These are phyloP conservation scores for Buddleja alternifolia DNA, from an alignment of 257 asterid species.

Conservation along the genomic window DNA sequence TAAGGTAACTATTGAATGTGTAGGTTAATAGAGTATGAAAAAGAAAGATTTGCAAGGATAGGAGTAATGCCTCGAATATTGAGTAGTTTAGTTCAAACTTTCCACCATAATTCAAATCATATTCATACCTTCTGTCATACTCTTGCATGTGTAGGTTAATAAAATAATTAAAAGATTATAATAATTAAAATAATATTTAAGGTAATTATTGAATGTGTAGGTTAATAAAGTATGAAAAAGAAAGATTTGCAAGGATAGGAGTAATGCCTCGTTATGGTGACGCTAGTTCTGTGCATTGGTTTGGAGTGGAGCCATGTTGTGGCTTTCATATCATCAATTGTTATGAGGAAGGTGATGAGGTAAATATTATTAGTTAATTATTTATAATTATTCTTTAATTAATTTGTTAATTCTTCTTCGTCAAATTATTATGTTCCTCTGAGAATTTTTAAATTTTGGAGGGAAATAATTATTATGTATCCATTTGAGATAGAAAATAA, in stretches of 20 bases:
- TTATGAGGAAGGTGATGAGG: conserved; percentile 55
- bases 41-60: conserved; percentile 26
- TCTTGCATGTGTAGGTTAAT: too few species aligned
- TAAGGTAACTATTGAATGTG: neutral
- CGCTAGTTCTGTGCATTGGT: conserved; percentile 52
- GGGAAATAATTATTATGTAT: too few species aligned
- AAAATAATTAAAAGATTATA: too few species aligned
- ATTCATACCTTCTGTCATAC: too few species aligned
- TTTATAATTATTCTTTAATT: too few species aligned
- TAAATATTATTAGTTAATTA: neutral
- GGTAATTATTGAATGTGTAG: neutral
- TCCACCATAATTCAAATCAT: too few species aligned
- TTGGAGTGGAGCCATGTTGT: conserved; percentile 46
- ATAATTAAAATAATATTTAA: too few species aligned
- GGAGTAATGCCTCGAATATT: conserved; percentile 50
- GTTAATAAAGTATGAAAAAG: conserved; percentile 26
- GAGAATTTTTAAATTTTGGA: too few species aligned
- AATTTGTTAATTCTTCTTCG: too few species aligned
- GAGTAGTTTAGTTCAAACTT: too few species aligned
- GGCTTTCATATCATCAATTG: conserved; percentile 53
- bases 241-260: conserved; percentile 37
- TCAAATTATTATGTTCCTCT: too few species aligned
- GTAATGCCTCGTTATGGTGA: conserved; percentile 62
- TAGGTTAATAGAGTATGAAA: conserved; percentile 27
- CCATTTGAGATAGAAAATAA: too few species aligned